Conservation (phyloP, 345 rosid genomes). For the Cardamine chenopodiifolia region DNA sequence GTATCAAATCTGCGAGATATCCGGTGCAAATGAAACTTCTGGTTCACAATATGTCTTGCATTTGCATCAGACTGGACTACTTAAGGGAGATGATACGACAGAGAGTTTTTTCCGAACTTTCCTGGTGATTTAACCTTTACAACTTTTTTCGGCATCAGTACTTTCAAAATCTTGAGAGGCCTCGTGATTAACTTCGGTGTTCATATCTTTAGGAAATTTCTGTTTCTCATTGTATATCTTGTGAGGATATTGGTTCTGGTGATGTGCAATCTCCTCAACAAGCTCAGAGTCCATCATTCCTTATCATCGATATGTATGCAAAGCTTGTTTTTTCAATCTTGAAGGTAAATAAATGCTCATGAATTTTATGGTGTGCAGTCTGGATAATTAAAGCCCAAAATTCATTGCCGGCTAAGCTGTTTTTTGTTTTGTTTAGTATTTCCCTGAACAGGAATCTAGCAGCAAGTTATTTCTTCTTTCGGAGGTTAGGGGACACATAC, state of each 20-base stretch:
- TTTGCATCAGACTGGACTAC: conserved; percentile 78
- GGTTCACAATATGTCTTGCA: conserved; percentile 63
- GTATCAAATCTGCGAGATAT: conserved; percentile 77
- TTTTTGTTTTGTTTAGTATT: conserved; percentile 39
- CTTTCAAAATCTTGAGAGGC: not conserved
- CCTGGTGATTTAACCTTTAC: conserved; percentile 47
- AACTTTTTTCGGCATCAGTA: not conserved
- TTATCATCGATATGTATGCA: conserved; percentile 85
- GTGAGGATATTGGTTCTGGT: conserved; percentile 66
- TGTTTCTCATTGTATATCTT: conserved; percentile 79
- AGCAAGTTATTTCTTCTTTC: conserved; percentile 61
- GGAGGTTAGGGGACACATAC: conserved; percentile 54
- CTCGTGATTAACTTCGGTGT: conserved; percentile 3
- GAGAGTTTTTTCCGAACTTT: conserved; percentile 80
- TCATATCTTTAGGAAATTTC: conserved; percentile 64
- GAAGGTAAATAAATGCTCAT: conserved; percentile 50
- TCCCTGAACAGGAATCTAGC: conserved; percentile 79
- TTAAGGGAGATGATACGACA: conserved; percentile 85
- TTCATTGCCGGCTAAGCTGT: conserved; percentile 46
- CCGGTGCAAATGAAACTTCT: conserved; percentile 72
- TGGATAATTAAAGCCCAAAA: not conserved
- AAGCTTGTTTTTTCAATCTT: conserved; percentile 76
- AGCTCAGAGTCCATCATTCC: conserved; percentile 70
- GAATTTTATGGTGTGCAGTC: conserved; percentile 32
- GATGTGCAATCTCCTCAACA: conserved; percentile 69